Evolutionary conservation across 75 land plant genomes (phyloP).

Genomic region (Chamaecyparis obtusa): DNA sequence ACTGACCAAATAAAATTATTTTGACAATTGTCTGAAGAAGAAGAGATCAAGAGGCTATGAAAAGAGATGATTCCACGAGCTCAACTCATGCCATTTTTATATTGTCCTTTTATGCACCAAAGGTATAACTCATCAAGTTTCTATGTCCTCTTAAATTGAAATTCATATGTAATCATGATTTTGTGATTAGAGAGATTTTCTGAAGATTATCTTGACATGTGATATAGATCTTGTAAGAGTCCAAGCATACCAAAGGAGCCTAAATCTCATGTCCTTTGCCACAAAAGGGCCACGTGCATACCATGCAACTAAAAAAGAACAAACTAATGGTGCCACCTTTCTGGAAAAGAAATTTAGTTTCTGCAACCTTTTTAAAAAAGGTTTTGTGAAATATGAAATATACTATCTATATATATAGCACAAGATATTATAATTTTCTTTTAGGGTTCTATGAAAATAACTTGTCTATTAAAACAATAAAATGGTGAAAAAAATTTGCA

Average conservation of each 20-base stretch:
- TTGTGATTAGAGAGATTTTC: neutral
- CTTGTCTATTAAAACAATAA: too few relatives aligned
- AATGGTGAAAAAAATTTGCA: too few relatives aligned
- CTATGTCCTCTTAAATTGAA: neutral
- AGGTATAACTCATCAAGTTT: too few relatives aligned
- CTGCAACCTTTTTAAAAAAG: too few relatives aligned
- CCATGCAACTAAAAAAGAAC: slow-evolving; percentile 21
- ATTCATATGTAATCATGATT: too few relatives aligned
- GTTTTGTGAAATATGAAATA: too few relatives aligned
- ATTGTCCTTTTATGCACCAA: slow-evolving; percentile 85
- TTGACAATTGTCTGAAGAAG: slow-evolving; percentile 79
- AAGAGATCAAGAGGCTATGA: slow-evolving; percentile 75
- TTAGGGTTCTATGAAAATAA: too few relatives aligned
- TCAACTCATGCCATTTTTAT: slow-evolving; percentile 96
- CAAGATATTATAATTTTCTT: too few relatives aligned
- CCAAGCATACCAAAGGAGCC: slow-evolving; percentile 83
- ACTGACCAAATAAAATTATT: neutral
- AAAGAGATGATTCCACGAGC: slow-evolving; percentile 90
- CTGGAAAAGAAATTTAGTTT: too few relatives aligned
- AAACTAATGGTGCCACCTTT: too few relatives aligned
- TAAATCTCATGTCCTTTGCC: slow-evolving; percentile 49
- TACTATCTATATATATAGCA: too few relatives aligned
- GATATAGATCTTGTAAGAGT: slow-evolving; percentile 61
- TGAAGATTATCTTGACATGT: neutral
- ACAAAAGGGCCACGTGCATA: too few relatives aligned